Evolutionary conservation across 2,329 filamentous ascomycete genomes (phyloP).

Genomic region (Remersonia thermophila): DNA sequence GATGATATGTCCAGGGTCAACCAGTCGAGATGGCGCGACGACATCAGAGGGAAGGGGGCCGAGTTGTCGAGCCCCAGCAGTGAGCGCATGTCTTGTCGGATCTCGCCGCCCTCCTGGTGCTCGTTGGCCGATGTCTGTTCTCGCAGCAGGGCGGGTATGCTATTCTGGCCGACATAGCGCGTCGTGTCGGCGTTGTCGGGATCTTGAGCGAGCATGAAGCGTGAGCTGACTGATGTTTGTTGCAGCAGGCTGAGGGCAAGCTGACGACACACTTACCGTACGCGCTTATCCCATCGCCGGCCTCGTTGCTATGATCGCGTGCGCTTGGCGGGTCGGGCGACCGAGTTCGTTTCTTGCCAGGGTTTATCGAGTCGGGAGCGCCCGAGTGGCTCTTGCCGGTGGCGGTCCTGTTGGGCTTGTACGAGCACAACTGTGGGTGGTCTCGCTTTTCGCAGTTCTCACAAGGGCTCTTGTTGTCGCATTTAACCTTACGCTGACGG

Average conservation of each 20-base stretch:
- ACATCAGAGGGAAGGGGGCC: slow-evolving; percentile 56
- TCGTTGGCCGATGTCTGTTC: slow-evolving; percentile 46
- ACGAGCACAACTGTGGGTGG: slow-evolving; percentile 52
- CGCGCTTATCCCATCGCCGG: slow-evolving; percentile 24
- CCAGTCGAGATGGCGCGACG: slow-evolving; percentile 45
- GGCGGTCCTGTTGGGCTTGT: slow-evolving; percentile 47
- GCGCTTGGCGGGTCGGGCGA: slow-evolving; percentile 29
- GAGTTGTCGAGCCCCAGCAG: slow-evolving; percentile 55
- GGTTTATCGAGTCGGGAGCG: slow-evolving; percentile 16
- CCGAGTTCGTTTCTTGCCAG: slow-evolving; percentile 30
- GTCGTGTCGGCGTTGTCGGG: slow-evolving; percentile 41
- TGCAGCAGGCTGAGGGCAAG: not conserved
- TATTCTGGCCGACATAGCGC: slow-evolving; percentile 54
- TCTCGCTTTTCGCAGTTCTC: slow-evolving; percentile 57
- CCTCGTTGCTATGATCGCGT: slow-evolving; percentile 28
- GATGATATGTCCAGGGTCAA: slow-evolving; percentile 48
- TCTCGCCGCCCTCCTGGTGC: slow-evolving; percentile 38
- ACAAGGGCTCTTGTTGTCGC: slow-evolving; percentile 56
- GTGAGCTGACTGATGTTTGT: slow-evolving; percentile 1
- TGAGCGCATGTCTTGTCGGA: slow-evolving; percentile 52
- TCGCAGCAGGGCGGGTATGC: slow-evolving; percentile 51
- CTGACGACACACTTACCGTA: slow-evolving; percentile 15
- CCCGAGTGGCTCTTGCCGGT: slow-evolving; percentile 24
- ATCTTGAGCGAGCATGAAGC: slow-evolving; percentile 29
- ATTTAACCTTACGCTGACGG: slow-evolving; percentile 56